A percentile compares a stretch with the other conserved stretches of the same genome.
Conservation (phyloP, 495 filamentous ascomycete species). For the Symbiotaphrina buchneri region DNA sequence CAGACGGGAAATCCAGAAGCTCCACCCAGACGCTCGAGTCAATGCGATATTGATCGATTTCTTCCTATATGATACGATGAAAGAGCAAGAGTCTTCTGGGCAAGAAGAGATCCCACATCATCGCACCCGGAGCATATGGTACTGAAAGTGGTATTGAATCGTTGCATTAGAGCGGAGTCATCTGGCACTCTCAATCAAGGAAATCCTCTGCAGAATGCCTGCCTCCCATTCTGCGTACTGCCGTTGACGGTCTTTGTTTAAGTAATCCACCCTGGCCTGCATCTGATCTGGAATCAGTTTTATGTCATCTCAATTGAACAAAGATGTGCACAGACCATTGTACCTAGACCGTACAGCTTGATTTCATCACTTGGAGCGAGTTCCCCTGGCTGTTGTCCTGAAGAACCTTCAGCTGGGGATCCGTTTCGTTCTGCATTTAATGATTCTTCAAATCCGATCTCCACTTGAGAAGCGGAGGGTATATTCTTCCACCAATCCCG, state of each 20-base stretch:
- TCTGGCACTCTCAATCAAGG: too few relatives aligned
- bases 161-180: too few relatives aligned
- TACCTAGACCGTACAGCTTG: slow-evolving; percentile 2
- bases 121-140: slow-evolving; percentile 89
- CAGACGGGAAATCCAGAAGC: slow-evolving; percentile 49
- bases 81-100: slow-evolving; percentile 43
- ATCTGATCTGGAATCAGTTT: slow-evolving; percentile 16
- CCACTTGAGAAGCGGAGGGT: not conserved
- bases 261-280: slow-evolving; percentile 60
- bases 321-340: slow-evolving; percentile 1
- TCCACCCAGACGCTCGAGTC: slow-evolving; percentile 44
- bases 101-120: slow-evolving; percentile 52
- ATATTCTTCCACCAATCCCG: slow-evolving; percentile 4
- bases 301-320: not conserved
- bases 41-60: slow-evolving; percentile 94
- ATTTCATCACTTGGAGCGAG: not conserved
- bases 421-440: not conserved
- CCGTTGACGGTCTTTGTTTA: slow-evolving; percentile 42
- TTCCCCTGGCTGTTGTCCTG: not conserved
- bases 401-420: not conserved
- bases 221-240: slow-evolving; percentile 58
- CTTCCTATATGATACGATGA: slow-evolving; percentile 86
- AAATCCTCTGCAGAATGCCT: slow-evolving; percentile 32
- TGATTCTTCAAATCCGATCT: not conserved
- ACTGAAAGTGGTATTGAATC: slow-evolving; percentile 30